phyloP scores from a whole-genome alignment of 345 rosid genomes.

The Hevea brasiliensis region DNA sequence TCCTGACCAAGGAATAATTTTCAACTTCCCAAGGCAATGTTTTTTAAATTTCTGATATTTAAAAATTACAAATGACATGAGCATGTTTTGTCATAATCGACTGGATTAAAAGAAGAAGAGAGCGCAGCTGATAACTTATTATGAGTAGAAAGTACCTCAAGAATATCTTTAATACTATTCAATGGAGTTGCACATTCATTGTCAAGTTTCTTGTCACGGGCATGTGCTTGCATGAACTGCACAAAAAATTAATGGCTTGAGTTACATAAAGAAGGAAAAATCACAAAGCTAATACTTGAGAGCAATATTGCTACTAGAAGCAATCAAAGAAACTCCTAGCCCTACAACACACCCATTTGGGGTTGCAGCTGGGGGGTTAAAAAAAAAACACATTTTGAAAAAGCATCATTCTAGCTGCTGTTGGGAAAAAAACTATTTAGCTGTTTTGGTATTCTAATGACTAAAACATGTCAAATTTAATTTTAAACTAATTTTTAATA shows the following conservation, averaged over 20 bases:
- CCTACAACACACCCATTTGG: background rate
- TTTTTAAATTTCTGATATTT: slow-evolving; percentile 72
- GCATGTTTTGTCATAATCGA: slow-evolving; percentile 9
- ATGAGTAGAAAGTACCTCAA: slow-evolving; percentile 53
- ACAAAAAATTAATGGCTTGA: slow-evolving; percentile 8
- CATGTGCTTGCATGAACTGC: slow-evolving; percentile 78
- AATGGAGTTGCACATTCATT: slow-evolving; percentile 82
- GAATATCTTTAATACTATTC: slow-evolving; percentile 69
- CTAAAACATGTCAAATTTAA: too few relatives aligned
- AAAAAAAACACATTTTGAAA: too few relatives aligned
- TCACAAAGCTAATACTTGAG: background rate
- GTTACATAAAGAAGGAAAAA: background rate
- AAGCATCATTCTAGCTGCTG: too few relatives aligned
- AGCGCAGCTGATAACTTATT: background rate
- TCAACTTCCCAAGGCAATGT: slow-evolving; percentile 76
- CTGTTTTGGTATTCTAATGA: too few relatives aligned
- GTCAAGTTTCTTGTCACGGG: slow-evolving; percentile 86
- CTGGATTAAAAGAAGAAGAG: slow-evolving; percentile 1
- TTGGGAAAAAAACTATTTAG: too few relatives aligned
- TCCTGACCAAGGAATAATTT: slow-evolving; percentile 95
- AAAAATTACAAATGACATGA: slow-evolving; percentile 21
- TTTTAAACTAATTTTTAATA: too few relatives aligned
- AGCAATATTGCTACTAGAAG: background rate
- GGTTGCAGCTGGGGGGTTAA: too few relatives aligned
- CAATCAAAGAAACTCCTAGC: background rate